Base-by-base conservation (phyloP, 495 filamentous ascomycete genomes). In the Penicillium coffeae region DNA sequence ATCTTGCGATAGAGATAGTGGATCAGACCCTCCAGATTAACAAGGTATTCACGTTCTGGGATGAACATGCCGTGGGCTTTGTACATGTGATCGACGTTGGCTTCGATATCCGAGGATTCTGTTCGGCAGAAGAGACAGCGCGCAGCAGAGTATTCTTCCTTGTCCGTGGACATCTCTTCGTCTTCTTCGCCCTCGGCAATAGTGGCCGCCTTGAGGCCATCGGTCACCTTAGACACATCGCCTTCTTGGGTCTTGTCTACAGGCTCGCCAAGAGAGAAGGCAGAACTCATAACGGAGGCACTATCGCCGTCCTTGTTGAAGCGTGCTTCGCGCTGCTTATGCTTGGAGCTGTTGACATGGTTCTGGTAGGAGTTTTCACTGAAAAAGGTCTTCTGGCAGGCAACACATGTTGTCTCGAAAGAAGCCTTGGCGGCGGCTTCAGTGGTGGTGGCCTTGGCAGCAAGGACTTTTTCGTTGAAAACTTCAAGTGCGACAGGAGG, bases 401-500 rank as follows among this genome's bases (percentile, higher is more conserved):
- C 80, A 3, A 81, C 72, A 64, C 93, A 98, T 12, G 74, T 65
- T 55, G 84, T 91, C 62, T 96, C 89, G 62, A 89, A 98, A 2
- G 89, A 83, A 15, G 91, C 94, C 70, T 88, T 89, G 42, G 90
- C 87, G 37, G 89, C 90, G 42, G 90, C 88, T 10, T 89, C 87
- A 12, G 80, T 85, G 6, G 90, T 84, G 4, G 81, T 81, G 21
- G 89, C 89, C 61, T 95, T 88, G 46, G 89, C 90, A 52, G 88
- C 88, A n/a, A 97, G 74, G 30, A 97, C 94, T 69, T 96, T 97
- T 54, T 98, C 93, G 59, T 89, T 88, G 69, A 98, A 98, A 5
- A 86, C 75, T 64, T 97, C 92, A 30, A 92, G 92, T 12, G 90
- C 82, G 18, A 98, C 86, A 0, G 93, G 94, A 15, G 93, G 91